These are phyloP conservation scores for Penicillium sp. DNA, from an alignment of 2,329 filamentous ascomycete genomes.

Conservation along the genomic window DNA sequence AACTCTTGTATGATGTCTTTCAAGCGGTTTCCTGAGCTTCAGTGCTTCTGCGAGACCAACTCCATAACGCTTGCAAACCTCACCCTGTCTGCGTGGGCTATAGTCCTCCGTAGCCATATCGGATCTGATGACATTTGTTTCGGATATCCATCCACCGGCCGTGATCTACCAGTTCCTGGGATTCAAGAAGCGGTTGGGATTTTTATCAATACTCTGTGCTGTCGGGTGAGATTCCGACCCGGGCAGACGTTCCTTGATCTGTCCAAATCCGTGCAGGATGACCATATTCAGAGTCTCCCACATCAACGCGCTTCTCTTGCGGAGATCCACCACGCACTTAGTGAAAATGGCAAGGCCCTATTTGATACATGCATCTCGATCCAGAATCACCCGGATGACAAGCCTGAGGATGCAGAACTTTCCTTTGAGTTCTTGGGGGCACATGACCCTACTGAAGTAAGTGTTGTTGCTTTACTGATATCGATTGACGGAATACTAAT, in stretches of 20 bases:
- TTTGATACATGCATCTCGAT: slow-evolving; percentile 51
- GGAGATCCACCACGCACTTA: slow-evolving; percentile 51
- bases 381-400: slow-evolving; percentile 39
- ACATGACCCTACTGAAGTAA: slow-evolving; percentile 46
- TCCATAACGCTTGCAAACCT: slow-evolving; percentile 43
- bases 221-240: slow-evolving; percentile 47
- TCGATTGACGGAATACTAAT: slow-evolving; percentile 15
- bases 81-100: slow-evolving; percentile 45
- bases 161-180: slow-evolving; percentile 51
- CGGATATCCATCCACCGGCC: slow-evolving; percentile 46
- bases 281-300: slow-evolving; percentile 53
- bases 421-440: slow-evolving; percentile 38
- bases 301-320: slow-evolving; percentile 58
- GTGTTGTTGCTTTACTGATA: neutral
- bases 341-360: slow-evolving; percentile 39
- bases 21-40: slow-evolving; percentile 34
- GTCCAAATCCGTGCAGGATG: slow-evolving; percentile 51
- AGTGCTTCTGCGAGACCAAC: slow-evolving; percentile 37
- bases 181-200: slow-evolving; percentile 54
- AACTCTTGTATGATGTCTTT: slow-evolving; percentile 20
- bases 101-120: slow-evolving; percentile 41
- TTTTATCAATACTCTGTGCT: slow-evolving; percentile 62
- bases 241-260: slow-evolving; percentile 44
- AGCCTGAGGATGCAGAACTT: slow-evolving; percentile 32
- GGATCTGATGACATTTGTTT: slow-evolving; percentile 47